These are phyloP conservation scores for Podaxis mareebaensis DNA, from an alignment of 768 basidiomycete genomes.

Conservation along the genomic window DNA sequence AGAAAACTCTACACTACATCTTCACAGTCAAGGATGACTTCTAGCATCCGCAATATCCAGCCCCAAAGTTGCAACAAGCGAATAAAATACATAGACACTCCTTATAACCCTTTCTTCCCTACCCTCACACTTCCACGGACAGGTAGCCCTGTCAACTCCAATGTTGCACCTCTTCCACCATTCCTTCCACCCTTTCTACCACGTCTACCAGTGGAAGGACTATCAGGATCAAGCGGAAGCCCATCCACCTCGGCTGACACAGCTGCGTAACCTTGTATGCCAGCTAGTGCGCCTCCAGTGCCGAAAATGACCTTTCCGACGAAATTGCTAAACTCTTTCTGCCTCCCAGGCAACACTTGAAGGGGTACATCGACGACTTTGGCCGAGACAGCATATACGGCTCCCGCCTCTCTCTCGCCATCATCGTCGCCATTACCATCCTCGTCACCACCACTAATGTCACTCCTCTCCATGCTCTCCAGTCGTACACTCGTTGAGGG, in stretches of 20 bases:
- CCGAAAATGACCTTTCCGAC: conserved; percentile 80
- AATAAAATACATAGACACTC: background rate
- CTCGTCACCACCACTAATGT: conserved; percentile 25
- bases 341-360: conserved; percentile 74
- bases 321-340: conserved; percentile 75
- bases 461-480: conserved; percentile 31
- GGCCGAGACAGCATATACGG: conserved; percentile 60
- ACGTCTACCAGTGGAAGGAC: conserved; percentile 13
- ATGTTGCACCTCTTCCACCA: conserved; percentile 33
- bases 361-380: conserved; percentile 73
- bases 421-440: conserved; percentile 15
- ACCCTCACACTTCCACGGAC: conserved; percentile 67
- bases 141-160: conserved; percentile 65
- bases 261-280: conserved; percentile 62
- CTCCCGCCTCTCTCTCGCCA: conserved; percentile 46
- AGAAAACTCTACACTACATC: no score
- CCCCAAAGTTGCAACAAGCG: background rate
- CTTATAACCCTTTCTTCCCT: conserved; percentile 47
- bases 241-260: conserved; percentile 63
- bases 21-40: no score
- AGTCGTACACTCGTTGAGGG: conserved; percentile 37
- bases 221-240: conserved; percentile 45
- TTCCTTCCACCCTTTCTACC: conserved; percentile 21
- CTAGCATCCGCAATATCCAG: background rate
- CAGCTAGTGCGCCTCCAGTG: conserved; percentile 63